These are phyloP conservation scores for Alloteropsis angusta DNA, from an alignment of 202 grass and related monocot species.

Conservation along the genomic window DNA sequence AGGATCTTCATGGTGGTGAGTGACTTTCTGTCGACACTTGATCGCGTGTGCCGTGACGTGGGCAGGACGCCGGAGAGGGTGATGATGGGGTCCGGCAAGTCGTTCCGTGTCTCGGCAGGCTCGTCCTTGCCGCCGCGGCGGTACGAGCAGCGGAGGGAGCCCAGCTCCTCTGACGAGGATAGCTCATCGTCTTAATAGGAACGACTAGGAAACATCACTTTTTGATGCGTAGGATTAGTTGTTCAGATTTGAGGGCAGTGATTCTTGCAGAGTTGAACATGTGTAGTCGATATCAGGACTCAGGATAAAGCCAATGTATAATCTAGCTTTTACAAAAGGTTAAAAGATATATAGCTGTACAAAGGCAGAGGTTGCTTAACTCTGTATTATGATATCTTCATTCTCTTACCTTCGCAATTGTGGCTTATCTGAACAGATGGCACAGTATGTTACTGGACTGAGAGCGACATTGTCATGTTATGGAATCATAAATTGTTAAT, in stretches of 20 bases:
- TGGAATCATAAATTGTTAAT: not conserved
- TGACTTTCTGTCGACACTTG: slow-evolving; percentile 57
- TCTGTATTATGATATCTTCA: not conserved
- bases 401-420: not conserved
- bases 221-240: slow-evolving; percentile 18
- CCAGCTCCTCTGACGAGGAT: slow-evolving; percentile 46
- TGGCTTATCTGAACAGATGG: not conserved
- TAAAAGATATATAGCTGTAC: slow-evolving; percentile 32
- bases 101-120: slow-evolving; percentile 37
- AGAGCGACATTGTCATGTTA: not conserved
- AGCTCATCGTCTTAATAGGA: slow-evolving; percentile 46
- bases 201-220: not conserved
- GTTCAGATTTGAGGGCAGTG: slow-evolving; percentile 4
- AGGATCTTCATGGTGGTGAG: slow-evolving; percentile 70
- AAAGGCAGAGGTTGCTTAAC: slow-evolving; percentile 24
- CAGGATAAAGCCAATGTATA: slow-evolving; percentile 14
- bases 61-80: slow-evolving; percentile 54
- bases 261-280: slow-evolving; percentile 17
- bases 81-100: slow-evolving; percentile 54
- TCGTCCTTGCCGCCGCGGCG: slow-evolving; percentile 18
- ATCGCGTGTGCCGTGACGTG: slow-evolving; percentile 65
- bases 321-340: not conserved
- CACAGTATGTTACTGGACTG: not conserved
- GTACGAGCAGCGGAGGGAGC: slow-evolving; percentile 15
- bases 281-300: slow-evolving; percentile 8